Evolutionary conservation across 805 yeast genomes (phyloP).

Genomic region (Soucietia sequanensis): DNA sequence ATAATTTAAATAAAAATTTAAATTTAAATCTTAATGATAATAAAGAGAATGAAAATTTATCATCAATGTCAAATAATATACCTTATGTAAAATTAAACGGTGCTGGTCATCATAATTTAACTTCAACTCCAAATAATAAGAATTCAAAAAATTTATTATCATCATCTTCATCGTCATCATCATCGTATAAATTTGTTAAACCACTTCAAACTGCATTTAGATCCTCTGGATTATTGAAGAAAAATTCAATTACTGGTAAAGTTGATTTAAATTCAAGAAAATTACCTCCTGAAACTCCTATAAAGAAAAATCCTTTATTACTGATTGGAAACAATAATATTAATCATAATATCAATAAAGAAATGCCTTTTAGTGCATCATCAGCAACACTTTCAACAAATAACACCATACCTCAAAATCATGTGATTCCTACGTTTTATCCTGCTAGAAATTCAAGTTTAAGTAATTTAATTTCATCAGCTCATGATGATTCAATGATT

Average conservation of each 20-base stretch:
- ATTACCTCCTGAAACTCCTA: conserved; percentile 45
- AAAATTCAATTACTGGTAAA: conserved; percentile 23
- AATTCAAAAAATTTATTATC: no score
- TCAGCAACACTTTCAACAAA: conserved; percentile 6
- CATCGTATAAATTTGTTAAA: conserved; percentile 63
- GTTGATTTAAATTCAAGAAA: conserved; percentile 17
- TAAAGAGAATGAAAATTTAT: conserved; percentile 29
- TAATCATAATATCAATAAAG: no score
- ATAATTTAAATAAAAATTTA: no score
- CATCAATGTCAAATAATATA: no score
- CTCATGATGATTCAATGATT: conserved; percentile 14
- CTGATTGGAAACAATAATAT: no score
- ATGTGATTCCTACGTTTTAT: not conserved
- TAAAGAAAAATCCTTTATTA: conserved; percentile 41
- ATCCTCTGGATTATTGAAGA: conserved; percentile 69
- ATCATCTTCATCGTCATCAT: no score
- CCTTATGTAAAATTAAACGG: not conserved
- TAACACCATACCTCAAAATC: no score
- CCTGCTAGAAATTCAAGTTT: conserved; percentile 9
- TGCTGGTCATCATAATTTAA: not conserved
- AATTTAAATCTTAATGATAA: conserved; percentile 17
- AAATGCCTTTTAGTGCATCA: no score
- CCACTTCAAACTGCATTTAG: conserved; percentile 85
- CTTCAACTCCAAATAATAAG: conserved; percentile 11
- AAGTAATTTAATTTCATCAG: conserved; percentile 16